Evolutionary conservation across 768 basidiomycete species (phyloP).

Genomic region (Suillus subalutaceus): DNA sequence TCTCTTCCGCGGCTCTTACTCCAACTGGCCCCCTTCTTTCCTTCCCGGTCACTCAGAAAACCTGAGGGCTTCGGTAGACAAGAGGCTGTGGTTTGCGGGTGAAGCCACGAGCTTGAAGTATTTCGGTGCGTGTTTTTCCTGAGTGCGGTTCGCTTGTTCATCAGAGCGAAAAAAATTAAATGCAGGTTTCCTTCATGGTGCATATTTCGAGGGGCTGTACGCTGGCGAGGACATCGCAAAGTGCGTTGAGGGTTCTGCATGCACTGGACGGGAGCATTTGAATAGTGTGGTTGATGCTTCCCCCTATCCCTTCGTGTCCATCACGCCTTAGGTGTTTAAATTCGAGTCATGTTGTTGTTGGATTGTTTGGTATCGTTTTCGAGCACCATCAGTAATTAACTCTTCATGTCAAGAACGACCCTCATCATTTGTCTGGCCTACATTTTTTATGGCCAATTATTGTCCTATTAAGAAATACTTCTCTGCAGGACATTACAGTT

Average conservation of each 20-base stretch:
- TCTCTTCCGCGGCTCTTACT: conserved; percentile 50
- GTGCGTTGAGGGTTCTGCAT: conserved; percentile 40
- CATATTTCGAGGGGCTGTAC: conserved; percentile 56
- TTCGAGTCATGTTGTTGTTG: background rate
- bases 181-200: conserved; percentile 59
- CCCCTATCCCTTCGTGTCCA: conserved; percentile 31
- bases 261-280: conserved; percentile 28
- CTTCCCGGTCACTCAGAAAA: conserved; percentile 56
- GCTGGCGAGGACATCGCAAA: conserved; percentile 42
- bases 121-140: conserved; percentile 50
- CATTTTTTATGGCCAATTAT: too few species aligned
- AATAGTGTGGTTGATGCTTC: conserved; percentile 33
- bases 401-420: background rate
- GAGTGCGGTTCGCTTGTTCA: conserved; percentile 2
- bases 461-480: too few species aligned
- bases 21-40: conserved; percentile 72
- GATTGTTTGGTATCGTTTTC: background rate
- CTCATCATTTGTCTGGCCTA: background rate
- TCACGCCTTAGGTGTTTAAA: background rate
- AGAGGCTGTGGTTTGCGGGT: conserved; percentile 62
- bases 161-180: conserved; percentile 9
- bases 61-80: conserved; percentile 53
- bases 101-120: conserved; percentile 61
- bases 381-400: background rate
- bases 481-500: too few species aligned